phyloP scores from a whole-genome alignment of 345 rosid species.

The Eucalyptus albens region DNA sequence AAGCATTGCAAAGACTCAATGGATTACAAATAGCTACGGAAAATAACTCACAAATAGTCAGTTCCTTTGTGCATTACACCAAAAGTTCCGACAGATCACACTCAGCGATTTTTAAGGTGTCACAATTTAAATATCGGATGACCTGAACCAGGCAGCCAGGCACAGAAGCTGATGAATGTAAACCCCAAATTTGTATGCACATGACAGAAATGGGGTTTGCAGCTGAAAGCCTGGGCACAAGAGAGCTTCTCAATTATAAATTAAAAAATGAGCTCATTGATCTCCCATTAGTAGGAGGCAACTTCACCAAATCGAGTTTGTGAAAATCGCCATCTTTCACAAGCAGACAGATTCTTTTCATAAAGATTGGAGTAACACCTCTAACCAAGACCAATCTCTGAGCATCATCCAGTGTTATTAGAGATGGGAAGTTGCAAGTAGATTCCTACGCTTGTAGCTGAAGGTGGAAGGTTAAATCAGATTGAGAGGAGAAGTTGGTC shows the following conservation, averaged over 20 bases:
- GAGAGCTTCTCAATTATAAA: not conserved
- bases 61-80: not conserved
- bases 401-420: not conserved
- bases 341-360: not conserved
- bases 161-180: not conserved
- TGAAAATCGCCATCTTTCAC: not conserved
- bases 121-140: not conserved
- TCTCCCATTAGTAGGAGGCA: not conserved
- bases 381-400: not conserved
- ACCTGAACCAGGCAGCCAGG: not conserved
- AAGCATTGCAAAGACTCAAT: not conserved
- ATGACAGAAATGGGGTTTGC: not conserved
- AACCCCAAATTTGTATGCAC: not conserved
- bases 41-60: not conserved
- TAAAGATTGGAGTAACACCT: not conserved
- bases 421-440: not conserved
- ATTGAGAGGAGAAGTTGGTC: not conserved
- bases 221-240: not conserved
- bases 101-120: not conserved
- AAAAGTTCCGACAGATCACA: not conserved
- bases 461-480: not conserved
- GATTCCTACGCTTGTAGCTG: not conserved
- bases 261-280: not conserved
- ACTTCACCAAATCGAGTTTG: not conserved
- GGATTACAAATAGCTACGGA: not conserved